Base-by-base conservation (phyloP, 2,329 filamentous ascomycete species). In the Fusarium subtropicale region DNA sequence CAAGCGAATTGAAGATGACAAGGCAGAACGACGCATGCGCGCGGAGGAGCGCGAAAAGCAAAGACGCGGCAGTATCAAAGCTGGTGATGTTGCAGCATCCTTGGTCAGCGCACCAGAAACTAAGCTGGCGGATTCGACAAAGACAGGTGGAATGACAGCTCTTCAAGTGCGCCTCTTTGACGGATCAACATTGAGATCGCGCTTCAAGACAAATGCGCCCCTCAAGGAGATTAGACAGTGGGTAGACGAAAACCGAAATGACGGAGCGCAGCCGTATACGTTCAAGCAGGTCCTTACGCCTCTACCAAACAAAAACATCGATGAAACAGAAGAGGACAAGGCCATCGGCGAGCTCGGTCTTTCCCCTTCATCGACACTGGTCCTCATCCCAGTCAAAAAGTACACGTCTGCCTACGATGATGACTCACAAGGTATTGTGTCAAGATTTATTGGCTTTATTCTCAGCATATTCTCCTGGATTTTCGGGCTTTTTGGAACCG, bases 281-380 rank as follows among this genome's bases (percentile, higher is more conserved):
- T 94, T 98, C 81, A 93, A 94, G 75, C 88, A 97, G 48, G 90
- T 97, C 36, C 84, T 97, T 4, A 90, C 92, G 0, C 94, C 94
- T 1, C 81, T 89, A 22, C 92, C 93, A 3, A 96, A 91, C 76
- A 88, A 88, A 67, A 88, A 86, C 12, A 89, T 98, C 60, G 90
- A 91, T 34, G 87, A 90, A 7, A 85, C 87, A 0, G 94, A 97
- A 67, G 95, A 97, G 78, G 85, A 84, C 36, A 83, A 90, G 68
- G 84, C 86, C 0, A 84, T 97, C 0, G 81, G 84, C 16, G 89
- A 92, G 7, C 84, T 97, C 10, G 92, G 90, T 1, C 83, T 97
- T 0, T 85, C 88, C 1, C 94, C 94, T 0, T 94, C 89, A 7
- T 92, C 93, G 2, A 98, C 93, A 1, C 83, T 97, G 5, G 89